Evolutionary conservation across 768 basidiomycete species (phyloP).

Genomic region (Leucosporidium scottii): DNA sequence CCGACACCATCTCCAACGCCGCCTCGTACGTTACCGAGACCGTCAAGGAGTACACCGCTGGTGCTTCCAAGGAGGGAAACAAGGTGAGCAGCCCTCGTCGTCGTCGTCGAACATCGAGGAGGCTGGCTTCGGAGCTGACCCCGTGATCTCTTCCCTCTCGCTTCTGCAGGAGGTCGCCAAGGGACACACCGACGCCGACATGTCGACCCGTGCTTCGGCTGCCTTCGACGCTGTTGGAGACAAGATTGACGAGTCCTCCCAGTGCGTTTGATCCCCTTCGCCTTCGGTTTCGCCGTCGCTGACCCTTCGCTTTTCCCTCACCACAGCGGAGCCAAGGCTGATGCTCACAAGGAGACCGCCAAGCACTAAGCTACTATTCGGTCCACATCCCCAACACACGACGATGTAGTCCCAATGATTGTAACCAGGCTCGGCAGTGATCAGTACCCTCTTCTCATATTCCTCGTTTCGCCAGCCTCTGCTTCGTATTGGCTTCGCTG

Average conservation of each 20-base stretch:
- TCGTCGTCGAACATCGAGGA: no score
- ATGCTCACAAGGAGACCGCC: slow-evolving; percentile 13
- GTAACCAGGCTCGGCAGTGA: no score
- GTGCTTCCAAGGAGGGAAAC: slow-evolving; percentile 25
- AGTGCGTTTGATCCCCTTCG: neutral
- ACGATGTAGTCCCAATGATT: no score
- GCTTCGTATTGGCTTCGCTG: no score
- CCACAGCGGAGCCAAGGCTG: slow-evolving; percentile 5
- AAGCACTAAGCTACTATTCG: no score
- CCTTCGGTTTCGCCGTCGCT: no score
- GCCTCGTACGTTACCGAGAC: slow-evolving; percentile 24
- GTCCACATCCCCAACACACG: no score
- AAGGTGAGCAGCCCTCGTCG: neutral
- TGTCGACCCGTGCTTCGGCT: slow-evolving; percentile 23
- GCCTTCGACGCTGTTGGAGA: slow-evolving; percentile 20
- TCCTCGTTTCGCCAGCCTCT: no score
- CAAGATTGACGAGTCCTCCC: slow-evolving; percentile 23
- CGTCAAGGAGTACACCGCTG: slow-evolving; percentile 17
- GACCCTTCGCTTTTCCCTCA: neutral
- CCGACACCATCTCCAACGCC: slow-evolving; percentile 17
- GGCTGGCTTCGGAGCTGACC: no score
- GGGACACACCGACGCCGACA: slow-evolving; percentile 22
- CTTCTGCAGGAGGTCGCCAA: slow-evolving; percentile 24
- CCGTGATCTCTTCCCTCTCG: no score
- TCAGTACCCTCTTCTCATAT: no score